Conservation (phyloP, 768 basidiomycete genomes). For the Russula foetens region DNA sequence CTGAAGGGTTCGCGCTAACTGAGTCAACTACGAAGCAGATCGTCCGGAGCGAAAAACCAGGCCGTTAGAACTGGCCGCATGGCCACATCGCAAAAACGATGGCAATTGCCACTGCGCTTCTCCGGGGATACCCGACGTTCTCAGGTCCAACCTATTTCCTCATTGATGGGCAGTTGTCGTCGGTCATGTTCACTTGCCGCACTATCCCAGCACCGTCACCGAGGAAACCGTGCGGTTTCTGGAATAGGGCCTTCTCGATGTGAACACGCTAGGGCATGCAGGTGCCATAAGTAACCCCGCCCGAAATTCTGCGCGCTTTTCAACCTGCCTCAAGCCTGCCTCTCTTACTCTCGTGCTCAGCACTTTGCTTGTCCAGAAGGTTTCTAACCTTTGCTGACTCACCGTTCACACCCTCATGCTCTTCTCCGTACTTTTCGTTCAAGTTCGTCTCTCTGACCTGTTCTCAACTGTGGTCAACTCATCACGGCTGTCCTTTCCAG, state of each 20-base stretch:
- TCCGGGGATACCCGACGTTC: neutral
- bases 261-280: neutral
- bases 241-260: neutral
- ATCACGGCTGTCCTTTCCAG: conserved; percentile 3
- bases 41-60: neutral
- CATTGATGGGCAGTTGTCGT: no score
- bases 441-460: neutral
- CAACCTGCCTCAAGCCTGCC: neutral
- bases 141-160: neutral
- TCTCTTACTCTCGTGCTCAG: neutral
- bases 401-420: neutral
- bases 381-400: neutral
- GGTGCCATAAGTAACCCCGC: conserved; percentile 1
- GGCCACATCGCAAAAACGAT: neutral
- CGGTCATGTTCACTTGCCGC: neutral
- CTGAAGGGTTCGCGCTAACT: no score
- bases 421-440: neutral
- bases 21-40: neutral
- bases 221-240: neutral
- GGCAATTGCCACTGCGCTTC: neutral
- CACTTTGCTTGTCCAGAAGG: neutral
- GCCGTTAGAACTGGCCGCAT: neutral
- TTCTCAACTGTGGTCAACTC: neutral
- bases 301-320: neutral
- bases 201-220: neutral